A percentile compares a stretch with the other conserved stretches of the same genome.
Evolutionary conservation across 2,329 filamentous ascomycete species (phyloP).

Genomic region (Dactylellina leptospora): DNA sequence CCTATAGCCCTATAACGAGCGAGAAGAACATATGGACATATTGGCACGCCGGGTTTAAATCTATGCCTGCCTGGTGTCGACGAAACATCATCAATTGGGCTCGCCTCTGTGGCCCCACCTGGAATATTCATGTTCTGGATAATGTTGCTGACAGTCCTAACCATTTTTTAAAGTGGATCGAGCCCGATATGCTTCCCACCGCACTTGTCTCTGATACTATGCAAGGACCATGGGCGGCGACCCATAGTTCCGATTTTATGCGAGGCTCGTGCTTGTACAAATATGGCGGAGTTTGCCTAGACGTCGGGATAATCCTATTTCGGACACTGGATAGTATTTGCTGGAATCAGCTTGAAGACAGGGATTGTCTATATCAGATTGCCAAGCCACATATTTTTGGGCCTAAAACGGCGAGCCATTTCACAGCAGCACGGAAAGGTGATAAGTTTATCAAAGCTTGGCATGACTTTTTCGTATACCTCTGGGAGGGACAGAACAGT

Average conservation of each 20-base stretch:
- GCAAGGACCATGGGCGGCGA: constrained; percentile 62
- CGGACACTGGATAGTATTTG: constrained; percentile 62
- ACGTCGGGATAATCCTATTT: constrained; percentile 62
- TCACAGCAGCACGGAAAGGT: constrained; percentile 62
- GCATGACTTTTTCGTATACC: constrained; percentile 60
- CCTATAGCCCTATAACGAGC: constrained; percentile 59
- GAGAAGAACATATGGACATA: constrained; percentile 64
- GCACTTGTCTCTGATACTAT: constrained; percentile 63
- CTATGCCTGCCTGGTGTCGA: constrained; percentile 61
- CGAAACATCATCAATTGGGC: constrained; percentile 63
- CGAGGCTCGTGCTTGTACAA: constrained; percentile 62
- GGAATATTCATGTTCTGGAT: constrained; percentile 63
- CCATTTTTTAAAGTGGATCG: constrained; percentile 60
- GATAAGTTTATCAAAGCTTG: constrained; percentile 63
- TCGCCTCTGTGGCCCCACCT: constrained; percentile 60
- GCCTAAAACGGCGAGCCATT: constrained; percentile 61
- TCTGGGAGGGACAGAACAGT: constrained; percentile 60
- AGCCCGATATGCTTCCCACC: constrained; percentile 60
- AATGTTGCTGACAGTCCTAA: constrained; percentile 59
- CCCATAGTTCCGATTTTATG: constrained; percentile 64
- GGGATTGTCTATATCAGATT: constrained; percentile 59
- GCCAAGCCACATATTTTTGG: constrained; percentile 58
- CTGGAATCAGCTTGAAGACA: constrained; percentile 62
- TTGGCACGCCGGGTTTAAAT: constrained; percentile 60
- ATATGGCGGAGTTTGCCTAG: constrained; percentile 63